Conservation (phyloP, 371 early-diverging fungal species). For the Mortierella sp. region DNA sequence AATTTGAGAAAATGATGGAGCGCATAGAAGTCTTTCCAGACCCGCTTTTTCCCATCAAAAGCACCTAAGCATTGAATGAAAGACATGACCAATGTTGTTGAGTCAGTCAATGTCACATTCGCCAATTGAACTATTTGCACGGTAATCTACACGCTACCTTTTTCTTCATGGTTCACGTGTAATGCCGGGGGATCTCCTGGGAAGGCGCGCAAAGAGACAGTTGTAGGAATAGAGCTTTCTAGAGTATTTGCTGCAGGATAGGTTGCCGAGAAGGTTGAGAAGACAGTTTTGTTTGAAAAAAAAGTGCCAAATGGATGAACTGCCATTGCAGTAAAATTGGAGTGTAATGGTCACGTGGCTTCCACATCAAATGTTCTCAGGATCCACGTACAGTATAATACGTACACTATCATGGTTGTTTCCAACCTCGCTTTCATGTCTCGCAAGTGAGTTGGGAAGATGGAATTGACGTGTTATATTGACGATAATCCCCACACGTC, state of each 20-base stretch:
- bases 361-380: no score
- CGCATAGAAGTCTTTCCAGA: conserved; percentile 99
- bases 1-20: conserved; percentile 97
- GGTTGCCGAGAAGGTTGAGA: not conserved
- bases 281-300: no score
- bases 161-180: conserved; percentile 7
- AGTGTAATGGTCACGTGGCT: no score
- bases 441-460: no score
- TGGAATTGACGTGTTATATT: no score
- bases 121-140: not conserved
- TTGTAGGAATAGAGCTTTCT: not conserved
- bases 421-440: no score
- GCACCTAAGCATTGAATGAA: conserved; percentile 68
- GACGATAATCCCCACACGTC: no score
- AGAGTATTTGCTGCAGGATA: not conserved
- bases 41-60: conserved; percentile 98
- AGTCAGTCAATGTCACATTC: not conserved
- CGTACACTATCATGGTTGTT: no score
- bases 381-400: no score
- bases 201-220: not conserved
- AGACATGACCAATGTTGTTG: not conserved
- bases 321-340: no score
- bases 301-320: no score
- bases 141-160: not conserved
- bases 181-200: no score